phyloP scores from a whole-genome alignment of 2,329 filamentous ascomycete species.

The Byssothecium circinans region DNA sequence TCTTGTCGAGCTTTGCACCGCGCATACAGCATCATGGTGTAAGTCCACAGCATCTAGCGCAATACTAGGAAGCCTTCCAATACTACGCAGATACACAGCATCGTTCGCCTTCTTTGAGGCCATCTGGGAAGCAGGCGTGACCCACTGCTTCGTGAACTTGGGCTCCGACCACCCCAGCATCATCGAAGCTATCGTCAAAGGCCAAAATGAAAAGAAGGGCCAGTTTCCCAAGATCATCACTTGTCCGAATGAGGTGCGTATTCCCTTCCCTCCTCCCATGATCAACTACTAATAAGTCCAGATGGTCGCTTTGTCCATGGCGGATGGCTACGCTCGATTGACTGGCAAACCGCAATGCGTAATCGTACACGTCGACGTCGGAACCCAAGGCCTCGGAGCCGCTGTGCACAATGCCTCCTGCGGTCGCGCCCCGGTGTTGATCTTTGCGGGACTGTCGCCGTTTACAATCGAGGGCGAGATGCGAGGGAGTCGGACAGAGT shows the following conservation, averaged over 20 bases:
- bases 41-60: neutral
- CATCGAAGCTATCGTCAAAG: constrained; percentile 78
- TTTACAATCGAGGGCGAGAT: constrained; percentile 78
- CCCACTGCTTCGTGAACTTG: constrained; percentile 63
- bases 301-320: constrained; percentile 86
- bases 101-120: constrained; percentile 84
- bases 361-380: constrained; percentile 79
- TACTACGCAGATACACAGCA: constrained; percentile 61
- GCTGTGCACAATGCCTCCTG: constrained; percentile 79
- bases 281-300: constrained; percentile 37
- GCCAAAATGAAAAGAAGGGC: constrained; percentile 65
- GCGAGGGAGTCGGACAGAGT: constrained; percentile 71
- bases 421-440: constrained; percentile 72
- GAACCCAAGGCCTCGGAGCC: constrained; percentile 75
- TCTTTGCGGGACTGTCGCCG: constrained; percentile 77
- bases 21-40: constrained; percentile 24
- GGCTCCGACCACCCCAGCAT: constrained; percentile 76
- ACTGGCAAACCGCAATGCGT: constrained; percentile 75
- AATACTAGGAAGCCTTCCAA: neutral
- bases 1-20: neutral
- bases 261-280: neutral
- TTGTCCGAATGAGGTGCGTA: constrained; percentile 72
- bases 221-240: constrained; percentile 75
- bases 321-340: constrained; percentile 72
- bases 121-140: constrained; percentile 62